A percentile compares a stretch with the other conserved stretches of the same genome.
Conservation (phyloP, 129 eudicot genomes). For the Centrapalus pauciflorus region DNA sequence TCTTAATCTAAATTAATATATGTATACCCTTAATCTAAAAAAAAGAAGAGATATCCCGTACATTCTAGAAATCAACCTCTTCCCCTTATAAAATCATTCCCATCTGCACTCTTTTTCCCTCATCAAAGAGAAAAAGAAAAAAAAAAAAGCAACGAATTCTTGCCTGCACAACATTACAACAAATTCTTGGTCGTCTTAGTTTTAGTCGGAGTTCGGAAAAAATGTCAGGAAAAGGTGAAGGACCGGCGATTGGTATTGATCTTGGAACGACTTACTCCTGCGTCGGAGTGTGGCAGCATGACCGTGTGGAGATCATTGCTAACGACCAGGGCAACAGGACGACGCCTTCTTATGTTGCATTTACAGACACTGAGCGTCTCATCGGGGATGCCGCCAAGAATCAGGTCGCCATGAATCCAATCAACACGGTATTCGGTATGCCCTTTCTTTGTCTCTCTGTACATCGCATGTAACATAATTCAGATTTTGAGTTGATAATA, state of each 20-base stretch:
- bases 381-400: constrained; percentile 73
- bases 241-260: constrained; percentile 59
- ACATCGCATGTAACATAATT: no score
- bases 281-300: constrained; percentile 63
- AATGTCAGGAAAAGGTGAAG: constrained; percentile 58
- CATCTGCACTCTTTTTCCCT: neutral
- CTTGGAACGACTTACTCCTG: constrained; percentile 53
- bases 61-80: neutral
- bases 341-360: constrained; percentile 73
- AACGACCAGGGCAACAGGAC: constrained; percentile 72
- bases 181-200: no score
- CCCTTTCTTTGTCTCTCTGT: neutral
- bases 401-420: constrained; percentile 69
- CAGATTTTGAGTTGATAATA: no score
- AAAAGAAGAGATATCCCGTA: neutral
- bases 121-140: no score
- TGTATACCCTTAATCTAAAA: no score
- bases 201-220: no score
- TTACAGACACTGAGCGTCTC: constrained; percentile 57
- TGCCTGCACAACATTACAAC: no score
- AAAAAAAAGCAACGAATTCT: no score
- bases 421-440: constrained; percentile 69
- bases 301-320: constrained; percentile 63
- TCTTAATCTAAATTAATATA: neutral
- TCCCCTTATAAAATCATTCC: neutral